phyloP scores from a whole-genome alignment of 2,329 filamentous ascomycete species.

The Trichoderma koningii region DNA sequence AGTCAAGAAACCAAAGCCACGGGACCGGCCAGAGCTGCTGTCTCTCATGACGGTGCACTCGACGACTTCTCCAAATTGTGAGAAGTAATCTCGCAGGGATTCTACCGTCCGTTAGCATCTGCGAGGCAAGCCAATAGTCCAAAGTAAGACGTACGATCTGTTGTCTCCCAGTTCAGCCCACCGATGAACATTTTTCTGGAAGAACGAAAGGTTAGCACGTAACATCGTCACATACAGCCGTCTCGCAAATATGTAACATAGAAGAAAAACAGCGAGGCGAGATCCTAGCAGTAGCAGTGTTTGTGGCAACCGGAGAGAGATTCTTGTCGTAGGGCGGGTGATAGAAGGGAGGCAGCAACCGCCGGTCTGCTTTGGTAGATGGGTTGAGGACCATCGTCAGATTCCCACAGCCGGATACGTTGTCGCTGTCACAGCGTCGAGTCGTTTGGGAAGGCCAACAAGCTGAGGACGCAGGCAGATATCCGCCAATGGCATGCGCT shows the following conservation, averaged over 20 bases:
- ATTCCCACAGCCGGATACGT: slow-evolving; percentile 1
- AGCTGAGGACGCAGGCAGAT: slow-evolving; percentile 5
- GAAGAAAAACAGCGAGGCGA: neutral
- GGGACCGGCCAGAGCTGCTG: slow-evolving; percentile 86
- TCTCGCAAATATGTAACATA: neutral
- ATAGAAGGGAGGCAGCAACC: neutral
- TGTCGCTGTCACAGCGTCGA: slow-evolving; percentile 1
- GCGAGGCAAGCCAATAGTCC: slow-evolving; percentile 23
- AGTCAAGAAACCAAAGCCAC: slow-evolving; percentile 95
- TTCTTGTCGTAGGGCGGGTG: neutral
- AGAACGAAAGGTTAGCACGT: slow-evolving; percentile 5
- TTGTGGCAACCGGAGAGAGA: neutral
- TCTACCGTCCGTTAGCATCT: slow-evolving; percentile 56
- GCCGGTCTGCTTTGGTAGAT: slow-evolving; percentile 1
- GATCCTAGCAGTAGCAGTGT: neutral
- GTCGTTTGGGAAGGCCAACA: slow-evolving; percentile 5
- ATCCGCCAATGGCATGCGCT: slow-evolving; percentile 11
- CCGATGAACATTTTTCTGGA: slow-evolving; percentile 99
- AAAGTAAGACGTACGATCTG: slow-evolving; percentile 72
- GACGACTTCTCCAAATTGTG: slow-evolving; percentile 93
- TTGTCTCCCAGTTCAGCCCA: slow-evolving; percentile 98
- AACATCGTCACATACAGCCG: neutral
- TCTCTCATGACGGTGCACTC: slow-evolving; percentile 99
- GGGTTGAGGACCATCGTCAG: slow-evolving; percentile 5
- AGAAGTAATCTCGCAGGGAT: slow-evolving; percentile 95